Evolutionary conservation across 257 asterid species (phyloP), one percentile per base, ranked within the genome.

Genomic region (Parsonsia alboflavescens): DNA sequence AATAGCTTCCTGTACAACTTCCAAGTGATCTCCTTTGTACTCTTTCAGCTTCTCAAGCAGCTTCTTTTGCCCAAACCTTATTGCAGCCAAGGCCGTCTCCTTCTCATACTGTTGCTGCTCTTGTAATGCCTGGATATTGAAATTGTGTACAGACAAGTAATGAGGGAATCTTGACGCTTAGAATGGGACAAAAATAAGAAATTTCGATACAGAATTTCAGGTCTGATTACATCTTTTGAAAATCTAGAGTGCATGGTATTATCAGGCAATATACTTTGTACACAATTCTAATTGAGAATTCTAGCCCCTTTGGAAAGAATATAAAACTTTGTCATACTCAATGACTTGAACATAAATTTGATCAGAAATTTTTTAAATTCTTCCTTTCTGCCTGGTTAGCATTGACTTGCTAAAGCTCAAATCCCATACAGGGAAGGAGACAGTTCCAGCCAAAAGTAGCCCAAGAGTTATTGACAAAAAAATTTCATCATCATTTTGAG

Each of bases 81-180:
- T 92, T 73, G 89, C 98, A 57, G 96, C 84, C 76, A 95, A 77
- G 58, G 94, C 92, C 54, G 88, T 82, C 78, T 89, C 99, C 74
- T 86, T 95, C 71, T 95, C 99, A 7, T 92, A 92, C 90, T 87
- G 84, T 75, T 95, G 98, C 73, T 92, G 98, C 83, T 92, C 96
- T 66, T 86, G 96, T 72, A 95, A 75, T 72, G 87, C 91, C 98
- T 95, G 85, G n/a, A 57, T 66, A 75, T 53, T 54, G 4, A 54
- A 39, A 67, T 64, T 65, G 42, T 22, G 11, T 36, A 54, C 10
- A 67, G 21, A 42, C 42, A 72, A 33, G 39, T 64, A 21, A 59
- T 7, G 63, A 53, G 39, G 19, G 11, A 22, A n/a, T 66, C n/a
- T 36, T 41, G 44, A 71, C 68, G 19, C 45, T 72, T 17, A 42